Evolutionary conservation across 192 early-diverging fungal genomes (phyloP).

Genomic region (Backusella macrospora): DNA sequence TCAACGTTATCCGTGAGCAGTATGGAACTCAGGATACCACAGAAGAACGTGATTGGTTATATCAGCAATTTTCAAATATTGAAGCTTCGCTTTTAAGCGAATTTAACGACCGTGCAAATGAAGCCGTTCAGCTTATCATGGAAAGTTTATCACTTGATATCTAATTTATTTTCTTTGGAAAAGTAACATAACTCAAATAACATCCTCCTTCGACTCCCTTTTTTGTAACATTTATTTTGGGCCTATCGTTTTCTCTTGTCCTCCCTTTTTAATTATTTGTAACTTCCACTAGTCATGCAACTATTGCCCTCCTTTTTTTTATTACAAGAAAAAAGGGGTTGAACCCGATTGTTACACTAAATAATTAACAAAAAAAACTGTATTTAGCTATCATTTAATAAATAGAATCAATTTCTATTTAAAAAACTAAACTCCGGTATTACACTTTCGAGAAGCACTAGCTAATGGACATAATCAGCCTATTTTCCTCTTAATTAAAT

Average conservation of each 20-base stretch:
- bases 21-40: background rate
- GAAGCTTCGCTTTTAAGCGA: background rate
- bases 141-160: slow-evolving; percentile 16
- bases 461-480: background rate
- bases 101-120: slow-evolving; percentile 14
- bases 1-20: slow-evolving; percentile 16
- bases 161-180: background rate
- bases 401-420: slow-evolving; percentile 8
- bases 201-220: background rate
- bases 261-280: slow-evolving; percentile 17
- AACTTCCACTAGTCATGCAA: background rate
- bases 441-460: background rate
- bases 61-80: background rate
- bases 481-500: background rate
- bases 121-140: slow-evolving; percentile 8
- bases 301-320: background rate
- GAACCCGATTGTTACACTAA: slow-evolving; percentile 2
- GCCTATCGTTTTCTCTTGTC: background rate
- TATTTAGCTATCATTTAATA: slow-evolving; percentile 13
- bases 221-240: background rate
- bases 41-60: slow-evolving; percentile 5
- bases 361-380: slow-evolving; percentile 4
- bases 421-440: slow-evolving; percentile 4
- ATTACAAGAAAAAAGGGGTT: background rate
- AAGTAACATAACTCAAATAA: background rate